Evolutionary conservation across 2,329 filamentous ascomycete species (phyloP), one percentile per base, ranked within the genome.

Genomic region (Juglanconis juglandina): DNA sequence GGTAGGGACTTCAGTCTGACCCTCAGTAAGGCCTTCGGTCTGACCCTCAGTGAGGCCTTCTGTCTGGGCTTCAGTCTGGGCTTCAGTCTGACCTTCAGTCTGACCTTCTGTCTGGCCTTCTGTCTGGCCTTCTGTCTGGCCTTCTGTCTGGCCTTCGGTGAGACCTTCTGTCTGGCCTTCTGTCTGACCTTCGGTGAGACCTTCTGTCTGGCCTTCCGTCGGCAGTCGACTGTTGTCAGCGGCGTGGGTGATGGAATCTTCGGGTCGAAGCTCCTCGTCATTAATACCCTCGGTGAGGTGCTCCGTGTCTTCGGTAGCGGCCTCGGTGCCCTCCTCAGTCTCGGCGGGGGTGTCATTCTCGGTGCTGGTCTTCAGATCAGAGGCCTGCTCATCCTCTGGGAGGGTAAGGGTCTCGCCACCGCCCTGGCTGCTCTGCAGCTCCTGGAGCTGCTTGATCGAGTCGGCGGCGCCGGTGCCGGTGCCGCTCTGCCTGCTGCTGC

Each of bases 321-420:
- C 60, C 33, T 65, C 58, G 4, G 57, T 62, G 17, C 59, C 62
- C 33, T 62, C 59, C 35, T 61, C 51, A 4, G 58, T 62, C 44
- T 65, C 59, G 37, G 63, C 60, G 30, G 55, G 44, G 3, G 58
- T 58, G 17, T 67, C 63, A 34, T 68, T 60, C 35, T 58, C 54
- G 46, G 62, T 58, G 52, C 53, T 58, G 39, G 49, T 53, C 24
- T 24, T 24, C 24, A 24, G 24, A 24, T 24, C 24, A 24, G 24
- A 24, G 24, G 24, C 24, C 55, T 62, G 58, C 41, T 59, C 52
- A 17, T 14, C 59, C 30, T 51, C 56, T 1, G 62, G 62, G 4
- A 58, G 1, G 24, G 62, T 64, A 17, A 64, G 50, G 59, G 37
- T 62, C 34, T 64, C 60, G 37, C 66, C 66, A 42, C 60, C 57